Percentiles rank a stretch among this genome's conserved stretches.
phyloP scores from a whole-genome alignment of 306 rosid genomes.

The Crataegus laevigata region DNA sequence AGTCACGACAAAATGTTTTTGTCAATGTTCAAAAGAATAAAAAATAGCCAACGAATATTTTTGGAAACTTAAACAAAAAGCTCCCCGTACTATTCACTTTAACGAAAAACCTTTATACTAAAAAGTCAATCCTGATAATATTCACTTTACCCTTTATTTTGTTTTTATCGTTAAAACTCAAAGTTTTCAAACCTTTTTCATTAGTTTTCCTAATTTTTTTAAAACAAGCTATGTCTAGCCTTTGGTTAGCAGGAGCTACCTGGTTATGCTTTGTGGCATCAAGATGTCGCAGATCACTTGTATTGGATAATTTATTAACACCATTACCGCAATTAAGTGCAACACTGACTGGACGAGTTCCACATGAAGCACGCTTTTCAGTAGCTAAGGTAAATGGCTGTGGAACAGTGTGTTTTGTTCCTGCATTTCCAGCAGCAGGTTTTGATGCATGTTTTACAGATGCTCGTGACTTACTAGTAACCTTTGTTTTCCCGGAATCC shows the following conservation, averaged over 20 bases:
- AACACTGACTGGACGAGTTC: conserved; percentile 40
- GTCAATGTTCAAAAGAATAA: background rate
- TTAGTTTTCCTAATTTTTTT: too few species aligned
- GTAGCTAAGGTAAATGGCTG: conserved; percentile 94
- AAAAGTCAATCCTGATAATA: too few species aligned
- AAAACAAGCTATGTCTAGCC: background rate
- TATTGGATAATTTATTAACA: conserved; percentile 33
- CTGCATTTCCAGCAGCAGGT: conserved; percentile 46
- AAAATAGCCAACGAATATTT: background rate
- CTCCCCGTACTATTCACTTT: too few species aligned
- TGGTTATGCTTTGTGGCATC: conserved; percentile 54
- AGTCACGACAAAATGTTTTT: background rate
- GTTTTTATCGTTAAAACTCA: too few species aligned
- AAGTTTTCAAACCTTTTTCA: too few species aligned
- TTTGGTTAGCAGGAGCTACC: conserved; percentile 35
- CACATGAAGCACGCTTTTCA: conserved; percentile 76
- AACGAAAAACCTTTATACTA: too few species aligned
- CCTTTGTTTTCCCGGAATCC: conserved; percentile 35
- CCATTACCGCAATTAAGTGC: conserved; percentile 22
- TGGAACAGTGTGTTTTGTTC: conserved; percentile 72
- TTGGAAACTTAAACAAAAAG: too few species aligned
- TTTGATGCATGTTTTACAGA: conserved; percentile 40
- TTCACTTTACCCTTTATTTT: too few species aligned
- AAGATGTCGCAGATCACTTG: conserved; percentile 33
- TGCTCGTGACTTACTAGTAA: conserved; percentile 35